Conservation (phyloP, 2,329 filamentous ascomycete species). For the Colletotrichum sansevieriae region DNA sequence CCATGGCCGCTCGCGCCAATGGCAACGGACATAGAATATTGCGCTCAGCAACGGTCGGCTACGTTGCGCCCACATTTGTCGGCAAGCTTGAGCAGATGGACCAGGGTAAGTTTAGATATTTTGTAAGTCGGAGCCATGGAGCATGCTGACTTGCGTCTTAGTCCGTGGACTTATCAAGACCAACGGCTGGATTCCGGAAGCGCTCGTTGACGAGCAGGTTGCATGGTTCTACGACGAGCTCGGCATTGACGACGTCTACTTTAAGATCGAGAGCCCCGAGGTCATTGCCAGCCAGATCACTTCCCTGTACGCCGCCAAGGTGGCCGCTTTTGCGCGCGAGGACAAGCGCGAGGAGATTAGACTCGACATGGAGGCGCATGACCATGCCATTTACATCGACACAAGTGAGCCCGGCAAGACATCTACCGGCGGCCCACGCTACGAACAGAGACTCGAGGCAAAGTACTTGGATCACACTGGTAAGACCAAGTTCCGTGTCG, state of each 20-base stretch:
- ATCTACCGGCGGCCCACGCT: slow-evolving; percentile 83
- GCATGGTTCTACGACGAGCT: slow-evolving; percentile 98
- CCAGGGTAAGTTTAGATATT: slow-evolving; percentile 65
- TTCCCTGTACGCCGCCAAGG: slow-evolving; percentile 95
- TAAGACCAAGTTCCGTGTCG: slow-evolving; percentile 86
- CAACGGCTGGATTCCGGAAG: slow-evolving; percentile 86
- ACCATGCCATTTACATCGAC: slow-evolving; percentile 98
- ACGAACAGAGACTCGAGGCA: slow-evolving; percentile 92
- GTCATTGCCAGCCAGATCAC: slow-evolving; percentile 95
- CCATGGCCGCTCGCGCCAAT: slow-evolving; percentile 64
- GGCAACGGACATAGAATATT: slow-evolving; percentile 79
- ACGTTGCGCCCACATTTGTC: slow-evolving; percentile 93
- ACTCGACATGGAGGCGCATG: slow-evolving; percentile 92
- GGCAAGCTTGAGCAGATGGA: slow-evolving; percentile 94
- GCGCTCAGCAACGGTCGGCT: slow-evolving; percentile 91
- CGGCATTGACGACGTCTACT: slow-evolving; percentile 98
- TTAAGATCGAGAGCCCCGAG: slow-evolving; percentile 87
- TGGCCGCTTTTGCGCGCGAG: slow-evolving; percentile 91
- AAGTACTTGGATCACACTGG: slow-evolving; percentile 92
- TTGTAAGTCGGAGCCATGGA: background rate
- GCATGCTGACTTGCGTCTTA: slow-evolving; percentile 49
- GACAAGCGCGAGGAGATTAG: slow-evolving; percentile 96
- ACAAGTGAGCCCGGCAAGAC: slow-evolving; percentile 91
- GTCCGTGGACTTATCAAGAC: slow-evolving; percentile 85
- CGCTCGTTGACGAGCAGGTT: slow-evolving; percentile 87